A percentile compares a stretch with the other conserved stretches of the same genome.
Evolutionary conservation across 2,329 filamentous ascomycete species (phyloP).

Genomic region (Fusarium sp.): DNA sequence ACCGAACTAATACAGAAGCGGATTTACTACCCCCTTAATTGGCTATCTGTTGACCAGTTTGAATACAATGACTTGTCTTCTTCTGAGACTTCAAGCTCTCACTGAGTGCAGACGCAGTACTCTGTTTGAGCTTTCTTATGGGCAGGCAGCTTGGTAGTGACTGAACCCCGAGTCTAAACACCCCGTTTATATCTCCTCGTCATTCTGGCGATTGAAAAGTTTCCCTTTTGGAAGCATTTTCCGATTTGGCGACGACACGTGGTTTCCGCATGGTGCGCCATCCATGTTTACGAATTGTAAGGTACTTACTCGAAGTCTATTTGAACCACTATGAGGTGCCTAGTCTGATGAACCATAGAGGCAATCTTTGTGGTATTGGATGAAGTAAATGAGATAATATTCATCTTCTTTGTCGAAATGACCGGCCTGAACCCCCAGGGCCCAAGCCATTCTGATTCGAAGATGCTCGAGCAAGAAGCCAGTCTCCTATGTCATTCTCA

Average conservation of each 20-base stretch:
- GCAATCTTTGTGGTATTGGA: no score
- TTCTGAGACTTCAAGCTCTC: no score
- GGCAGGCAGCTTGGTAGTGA: no score
- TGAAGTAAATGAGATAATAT: no score
- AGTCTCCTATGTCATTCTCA: accelerated
- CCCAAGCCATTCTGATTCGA: no score
- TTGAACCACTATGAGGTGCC: neutral
- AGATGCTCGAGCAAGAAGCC: no score
- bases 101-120: no score
- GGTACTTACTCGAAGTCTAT: neutral
- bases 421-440: accelerated
- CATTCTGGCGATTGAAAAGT: no score
- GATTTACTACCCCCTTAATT: neutral
- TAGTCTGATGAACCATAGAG: accelerated
- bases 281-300: neutral
- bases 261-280: neutral
- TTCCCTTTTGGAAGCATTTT: neutral
- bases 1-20: neutral
- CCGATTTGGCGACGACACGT: neutral
- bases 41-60: neutral
- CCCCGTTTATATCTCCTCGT: no score
- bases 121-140: no score
- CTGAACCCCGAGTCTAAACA: accelerated
- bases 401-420: no score
- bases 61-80: neutral